phyloP scores from a whole-genome alignment of 495 filamentous ascomycete species.

The Aspergillus indologenus region DNA sequence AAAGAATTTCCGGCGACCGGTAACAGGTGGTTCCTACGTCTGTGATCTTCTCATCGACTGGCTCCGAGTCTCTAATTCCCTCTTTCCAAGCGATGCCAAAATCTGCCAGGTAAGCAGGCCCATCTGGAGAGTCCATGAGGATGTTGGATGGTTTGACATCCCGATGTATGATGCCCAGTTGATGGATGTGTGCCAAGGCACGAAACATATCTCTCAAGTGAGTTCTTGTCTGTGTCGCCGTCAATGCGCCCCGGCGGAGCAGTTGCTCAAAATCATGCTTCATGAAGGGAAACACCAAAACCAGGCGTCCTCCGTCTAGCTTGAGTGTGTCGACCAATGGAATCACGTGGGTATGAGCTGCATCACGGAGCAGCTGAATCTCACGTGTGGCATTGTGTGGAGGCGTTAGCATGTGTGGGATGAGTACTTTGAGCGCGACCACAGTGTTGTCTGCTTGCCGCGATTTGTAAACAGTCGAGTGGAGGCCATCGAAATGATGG shows the following conservation, averaged over 20 bases:
- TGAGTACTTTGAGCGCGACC: constrained; percentile 85
- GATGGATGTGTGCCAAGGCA: constrained; percentile 71
- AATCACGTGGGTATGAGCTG: constrained; percentile 55
- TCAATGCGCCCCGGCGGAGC: constrained; percentile 48
- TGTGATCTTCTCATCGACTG: constrained; percentile 67
- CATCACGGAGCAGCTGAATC: constrained; percentile 61
- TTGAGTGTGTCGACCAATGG: constrained; percentile 67
- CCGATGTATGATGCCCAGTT: constrained; percentile 76
- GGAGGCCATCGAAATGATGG: constrained; percentile 70
- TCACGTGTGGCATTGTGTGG: constrained; percentile 82
- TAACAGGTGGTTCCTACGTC: constrained; percentile 94
- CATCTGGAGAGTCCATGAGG: constrained; percentile 62
- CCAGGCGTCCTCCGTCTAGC: constrained; percentile 65
- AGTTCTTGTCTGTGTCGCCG: constrained; percentile 39
- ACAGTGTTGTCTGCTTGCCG: constrained; percentile 32
- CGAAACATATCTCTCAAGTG: constrained; percentile 66
- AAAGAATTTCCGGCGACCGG: constrained; percentile 84
- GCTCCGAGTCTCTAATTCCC: constrained; percentile 57
- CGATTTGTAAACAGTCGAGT: constrained; percentile 77
- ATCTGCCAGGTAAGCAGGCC: constrained; percentile 76
- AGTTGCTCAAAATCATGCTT: constrained; percentile 65
- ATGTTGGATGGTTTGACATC: constrained; percentile 94
- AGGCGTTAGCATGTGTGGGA: constrained; percentile 63
- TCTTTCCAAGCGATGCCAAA: constrained; percentile 90
- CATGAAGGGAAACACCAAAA: constrained; percentile 82